phyloP scores from a whole-genome alignment of 257 asterid genomes.

The Ligustrum vulgare region DNA sequence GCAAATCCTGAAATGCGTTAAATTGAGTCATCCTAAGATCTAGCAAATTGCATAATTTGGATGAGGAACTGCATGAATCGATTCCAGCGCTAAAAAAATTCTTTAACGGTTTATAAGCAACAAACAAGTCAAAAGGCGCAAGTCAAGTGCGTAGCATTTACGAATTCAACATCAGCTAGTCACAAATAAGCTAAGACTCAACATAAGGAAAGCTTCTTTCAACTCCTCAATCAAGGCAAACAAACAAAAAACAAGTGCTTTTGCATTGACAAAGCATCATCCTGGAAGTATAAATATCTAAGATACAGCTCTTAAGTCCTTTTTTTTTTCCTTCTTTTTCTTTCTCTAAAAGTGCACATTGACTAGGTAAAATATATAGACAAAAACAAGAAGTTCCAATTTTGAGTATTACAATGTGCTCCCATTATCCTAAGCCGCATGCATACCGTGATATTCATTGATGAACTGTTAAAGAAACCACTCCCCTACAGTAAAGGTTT shows the following conservation, averaged over 20 bases:
- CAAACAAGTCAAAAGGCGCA: neutral
- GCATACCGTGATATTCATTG: neutral
- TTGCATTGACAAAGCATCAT: neutral
- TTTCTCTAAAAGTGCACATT: conserved; percentile 5
- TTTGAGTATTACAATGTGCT: neutral
- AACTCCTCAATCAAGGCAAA: neutral
- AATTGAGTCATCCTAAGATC: neutral
- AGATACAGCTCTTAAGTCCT: conserved; percentile 3
- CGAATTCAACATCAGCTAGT: neutral
- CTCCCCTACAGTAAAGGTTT: neutral
- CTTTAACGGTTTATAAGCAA: neutral
- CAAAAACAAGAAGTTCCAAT: neutral
- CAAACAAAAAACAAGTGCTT: neutral
- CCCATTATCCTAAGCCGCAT: neutral
- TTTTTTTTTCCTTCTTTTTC: too few species aligned
- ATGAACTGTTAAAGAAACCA: neutral
- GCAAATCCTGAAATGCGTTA: neutral
- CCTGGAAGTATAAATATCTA: neutral
- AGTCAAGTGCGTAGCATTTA: neutral
- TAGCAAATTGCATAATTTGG: neutral
- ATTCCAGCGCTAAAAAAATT: neutral
- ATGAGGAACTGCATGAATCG: conserved; percentile 11
- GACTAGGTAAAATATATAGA: conserved; percentile 9
- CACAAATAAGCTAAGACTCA: neutral
- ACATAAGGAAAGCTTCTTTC: neutral